phyloP scores from a whole-genome alignment of 306 rosid species.

The Chamaecrista fasciculata region DNA sequence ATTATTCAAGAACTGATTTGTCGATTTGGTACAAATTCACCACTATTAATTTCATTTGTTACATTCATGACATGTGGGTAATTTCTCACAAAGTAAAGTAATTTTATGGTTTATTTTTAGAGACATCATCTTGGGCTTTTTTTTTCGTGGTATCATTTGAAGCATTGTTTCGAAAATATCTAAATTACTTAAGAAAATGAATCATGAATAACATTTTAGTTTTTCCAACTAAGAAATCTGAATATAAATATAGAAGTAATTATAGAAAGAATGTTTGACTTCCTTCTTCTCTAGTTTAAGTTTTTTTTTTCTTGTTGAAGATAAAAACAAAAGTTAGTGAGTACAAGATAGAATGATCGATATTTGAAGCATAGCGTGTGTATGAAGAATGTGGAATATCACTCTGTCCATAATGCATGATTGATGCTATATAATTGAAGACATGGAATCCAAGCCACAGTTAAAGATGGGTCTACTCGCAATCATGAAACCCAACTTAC shows the following conservation, averaged over 20 bases:
- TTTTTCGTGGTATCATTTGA: too few relatives aligned
- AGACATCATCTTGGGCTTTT: too few relatives aligned
- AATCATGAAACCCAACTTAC: conserved; percentile 3
- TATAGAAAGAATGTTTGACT: neutral
- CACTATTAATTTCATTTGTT: too few relatives aligned
- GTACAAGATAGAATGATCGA: conserved; percentile 12
- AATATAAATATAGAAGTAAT: neutral
- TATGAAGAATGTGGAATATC: conserved; percentile 7
- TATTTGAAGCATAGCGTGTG: neutral
- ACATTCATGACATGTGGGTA: too few relatives aligned
- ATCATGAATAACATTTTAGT: too few relatives aligned
- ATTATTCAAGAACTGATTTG: too few relatives aligned
- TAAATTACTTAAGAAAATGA: too few relatives aligned
- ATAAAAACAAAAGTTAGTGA: neutral
- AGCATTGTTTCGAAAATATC: too few relatives aligned
- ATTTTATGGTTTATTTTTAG: too few relatives aligned
- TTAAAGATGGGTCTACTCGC: conserved; percentile 23
- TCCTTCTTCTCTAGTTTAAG: neutral
- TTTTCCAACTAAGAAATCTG: neutral
- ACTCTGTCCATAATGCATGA: conserved; percentile 12
- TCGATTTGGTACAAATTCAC: too few relatives aligned
- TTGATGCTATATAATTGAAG: neutral
- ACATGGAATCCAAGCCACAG: neutral
- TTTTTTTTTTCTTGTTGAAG: neutral
- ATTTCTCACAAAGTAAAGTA: too few relatives aligned